phyloP scores from a whole-genome alignment of 192 early-diverging fungal species.

The Lobulomyces angularis region DNA sequence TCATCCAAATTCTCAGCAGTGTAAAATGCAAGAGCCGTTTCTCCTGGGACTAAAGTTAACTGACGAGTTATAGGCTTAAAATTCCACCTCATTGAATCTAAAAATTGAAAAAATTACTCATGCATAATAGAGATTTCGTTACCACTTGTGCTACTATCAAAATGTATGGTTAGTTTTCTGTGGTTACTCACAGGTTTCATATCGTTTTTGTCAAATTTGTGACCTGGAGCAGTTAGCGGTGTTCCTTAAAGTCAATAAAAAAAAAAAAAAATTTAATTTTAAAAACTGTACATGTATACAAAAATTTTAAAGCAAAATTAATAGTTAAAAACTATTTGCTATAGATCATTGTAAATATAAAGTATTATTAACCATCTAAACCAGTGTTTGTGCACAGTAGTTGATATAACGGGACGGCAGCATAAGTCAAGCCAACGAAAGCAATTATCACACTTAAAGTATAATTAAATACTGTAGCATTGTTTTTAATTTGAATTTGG shows the following conservation, averaged over 20 bases:
- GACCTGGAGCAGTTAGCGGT: conserved; percentile 47
- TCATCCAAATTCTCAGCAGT: conserved; percentile 75
- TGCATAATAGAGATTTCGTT: too few species aligned
- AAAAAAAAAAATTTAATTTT: too few species aligned
- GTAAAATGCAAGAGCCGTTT: conserved; percentile 94
- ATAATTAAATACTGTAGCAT: conserved; percentile 39
- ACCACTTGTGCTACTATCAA: conserved; percentile 49
- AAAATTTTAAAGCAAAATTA: too few species aligned
- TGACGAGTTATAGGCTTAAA: conserved; percentile 81
- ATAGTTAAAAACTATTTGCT: too few species aligned
- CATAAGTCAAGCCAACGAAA: conserved; percentile 79
- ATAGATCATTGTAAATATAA: too few species aligned
- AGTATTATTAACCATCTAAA: too few species aligned
- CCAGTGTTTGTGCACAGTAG: conserved; percentile 90
- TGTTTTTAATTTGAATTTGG: background rate
- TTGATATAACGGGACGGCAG: conserved; percentile 89
- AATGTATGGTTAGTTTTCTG: conserved; percentile 46
- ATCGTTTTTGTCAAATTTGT: conserved; percentile 49
- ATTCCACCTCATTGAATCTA: conserved; percentile 69
- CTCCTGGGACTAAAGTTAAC: conserved; percentile 83
- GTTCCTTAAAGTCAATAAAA: too few species aligned
- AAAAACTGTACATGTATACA: too few species aligned
- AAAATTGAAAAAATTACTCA: conserved; percentile 58
- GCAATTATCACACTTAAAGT: conserved; percentile 66
- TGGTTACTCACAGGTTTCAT: conserved; percentile 48